Percentiles rank a stretch among this genome's conserved stretches.
Evolutionary conservation across 2,329 filamentous ascomycete genomes (phyloP).

Genomic region (Sphaerulina populicola): DNA sequence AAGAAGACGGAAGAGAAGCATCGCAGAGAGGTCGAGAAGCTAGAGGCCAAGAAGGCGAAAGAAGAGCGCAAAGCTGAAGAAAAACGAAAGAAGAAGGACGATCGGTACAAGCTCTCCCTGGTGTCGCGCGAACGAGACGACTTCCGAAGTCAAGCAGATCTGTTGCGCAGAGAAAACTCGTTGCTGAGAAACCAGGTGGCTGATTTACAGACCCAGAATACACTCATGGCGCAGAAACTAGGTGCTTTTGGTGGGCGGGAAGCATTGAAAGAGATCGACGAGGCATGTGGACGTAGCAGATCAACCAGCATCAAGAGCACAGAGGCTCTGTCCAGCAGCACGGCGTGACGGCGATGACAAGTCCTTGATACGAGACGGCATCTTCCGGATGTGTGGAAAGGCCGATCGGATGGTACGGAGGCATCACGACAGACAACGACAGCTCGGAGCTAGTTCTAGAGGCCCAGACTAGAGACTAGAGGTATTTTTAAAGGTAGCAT

Average conservation of each 20-base stretch:
- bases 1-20: conserved; percentile 57
- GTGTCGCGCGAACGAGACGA: conserved; percentile 45
- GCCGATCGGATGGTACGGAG: background rate
- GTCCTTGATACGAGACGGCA: background rate
- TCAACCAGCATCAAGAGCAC: conserved; percentile 17
- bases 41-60: conserved; percentile 33
- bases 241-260: conserved; percentile 29
- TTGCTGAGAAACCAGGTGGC: conserved; percentile 46
- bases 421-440: background rate
- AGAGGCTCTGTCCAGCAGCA: background rate
- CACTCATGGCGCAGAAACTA: conserved; percentile 40
- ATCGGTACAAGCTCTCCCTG: conserved; percentile 42
- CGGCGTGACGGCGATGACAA: background rate
- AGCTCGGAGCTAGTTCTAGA: background rate
- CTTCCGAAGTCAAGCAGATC: conserved; percentile 38
- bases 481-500: background rate
- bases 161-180: conserved; percentile 44
- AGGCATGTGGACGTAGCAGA: conserved; percentile 10
- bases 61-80: conserved; percentile 39
- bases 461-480: background rate
- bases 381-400: background rate
- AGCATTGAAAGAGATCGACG: conserved; percentile 21
- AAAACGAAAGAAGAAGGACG: conserved; percentile 38
- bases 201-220: conserved; percentile 52
- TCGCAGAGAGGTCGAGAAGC: conserved; percentile 54